phyloP scores from a whole-genome alignment of 2,329 filamentous ascomycete species.

The Atkinsonella texensis region DNA sequence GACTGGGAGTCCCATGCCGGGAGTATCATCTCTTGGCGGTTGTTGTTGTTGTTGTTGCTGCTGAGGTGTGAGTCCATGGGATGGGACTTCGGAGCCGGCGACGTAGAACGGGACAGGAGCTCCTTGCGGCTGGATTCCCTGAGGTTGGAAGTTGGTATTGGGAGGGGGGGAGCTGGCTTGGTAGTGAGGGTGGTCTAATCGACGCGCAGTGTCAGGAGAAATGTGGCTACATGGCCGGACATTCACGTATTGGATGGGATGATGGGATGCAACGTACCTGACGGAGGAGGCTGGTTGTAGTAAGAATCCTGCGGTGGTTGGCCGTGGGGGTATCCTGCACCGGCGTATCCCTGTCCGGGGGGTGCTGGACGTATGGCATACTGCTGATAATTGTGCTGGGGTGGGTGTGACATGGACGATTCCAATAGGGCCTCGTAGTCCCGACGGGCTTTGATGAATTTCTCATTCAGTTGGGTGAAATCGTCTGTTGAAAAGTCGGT shows the following conservation, averaged over 20 bases:
- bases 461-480: slow-evolving; percentile 96
- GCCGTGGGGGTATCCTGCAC: slow-evolving; percentile 29
- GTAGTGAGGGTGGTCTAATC: slow-evolving; percentile 35
- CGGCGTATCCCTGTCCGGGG: slow-evolving; percentile 33
- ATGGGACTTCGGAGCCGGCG: slow-evolving; percentile 42
- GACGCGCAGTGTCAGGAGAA: slow-evolving; percentile 8
- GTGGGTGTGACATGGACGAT: slow-evolving; percentile 91
- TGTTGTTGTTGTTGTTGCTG: slow-evolving; percentile 29
- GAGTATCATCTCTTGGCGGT: slow-evolving; percentile 34
- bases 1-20: slow-evolving; percentile 24
- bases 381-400: slow-evolving; percentile 65
- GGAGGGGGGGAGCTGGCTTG: slow-evolving; percentile 34
- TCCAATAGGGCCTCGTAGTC: slow-evolving; percentile 96
- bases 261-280: slow-evolving; percentile 12
- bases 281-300: slow-evolving; percentile 48
- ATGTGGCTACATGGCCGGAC: background rate
- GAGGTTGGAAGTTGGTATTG: slow-evolving; percentile 20
- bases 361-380: slow-evolving; percentile 43
- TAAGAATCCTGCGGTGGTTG: slow-evolving; percentile 46
- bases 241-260: background rate
- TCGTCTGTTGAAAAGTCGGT: slow-evolving; percentile 51
- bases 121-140: slow-evolving; percentile 35
- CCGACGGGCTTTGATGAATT: slow-evolving; percentile 95
- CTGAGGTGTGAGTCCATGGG: slow-evolving; percentile 27
- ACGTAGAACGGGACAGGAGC: slow-evolving; percentile 54